phyloP scores from a whole-genome alignment of 2,329 filamentous ascomycete species.

The Coniella vitis region DNA sequence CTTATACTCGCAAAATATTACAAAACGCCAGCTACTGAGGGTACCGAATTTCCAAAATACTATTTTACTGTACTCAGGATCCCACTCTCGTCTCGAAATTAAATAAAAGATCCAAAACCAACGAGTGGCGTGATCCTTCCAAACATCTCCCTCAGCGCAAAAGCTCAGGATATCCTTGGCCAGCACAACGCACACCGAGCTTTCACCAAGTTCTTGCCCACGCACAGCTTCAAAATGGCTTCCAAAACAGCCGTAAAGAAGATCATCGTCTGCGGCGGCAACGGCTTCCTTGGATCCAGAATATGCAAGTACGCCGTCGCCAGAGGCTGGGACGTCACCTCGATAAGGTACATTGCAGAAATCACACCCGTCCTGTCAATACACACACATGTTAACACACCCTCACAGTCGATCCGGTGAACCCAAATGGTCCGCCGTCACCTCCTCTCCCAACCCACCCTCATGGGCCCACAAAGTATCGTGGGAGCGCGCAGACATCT shows the following conservation, averaged over 20 bases:
- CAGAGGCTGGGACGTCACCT: slow-evolving; percentile 86
- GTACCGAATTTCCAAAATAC: too few species aligned
- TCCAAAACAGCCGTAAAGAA: slow-evolving; percentile 56
- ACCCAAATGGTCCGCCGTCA: slow-evolving; percentile 75
- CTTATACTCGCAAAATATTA: too few species aligned
- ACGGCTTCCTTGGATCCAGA: slow-evolving; percentile 79
- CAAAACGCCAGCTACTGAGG: too few species aligned
- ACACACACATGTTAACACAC: neutral
- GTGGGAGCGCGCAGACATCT: slow-evolving; percentile 85
- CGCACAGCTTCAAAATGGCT: slow-evolving; percentile 32
- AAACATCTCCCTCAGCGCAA: neutral
- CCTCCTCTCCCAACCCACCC: slow-evolving; percentile 63
- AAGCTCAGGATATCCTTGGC: neutral
- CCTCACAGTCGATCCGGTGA: slow-evolving; percentile 73
- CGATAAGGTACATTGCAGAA: slow-evolving; percentile 61
- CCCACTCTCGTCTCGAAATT: too few species aligned
- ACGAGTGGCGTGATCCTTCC: slow-evolving; percentile 10
- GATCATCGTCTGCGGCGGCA: slow-evolving; percentile 87
- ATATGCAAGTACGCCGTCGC: slow-evolving; percentile 87
- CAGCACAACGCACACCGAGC: neutral
- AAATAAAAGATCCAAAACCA: neutral
- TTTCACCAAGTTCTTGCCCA: neutral
- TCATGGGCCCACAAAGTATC: slow-evolving; percentile 75
- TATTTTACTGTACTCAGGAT: too few species aligned
- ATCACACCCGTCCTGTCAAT: neutral